Conservation (phyloP, 805 yeast genomes). For the Dipodascus albidus region DNA sequence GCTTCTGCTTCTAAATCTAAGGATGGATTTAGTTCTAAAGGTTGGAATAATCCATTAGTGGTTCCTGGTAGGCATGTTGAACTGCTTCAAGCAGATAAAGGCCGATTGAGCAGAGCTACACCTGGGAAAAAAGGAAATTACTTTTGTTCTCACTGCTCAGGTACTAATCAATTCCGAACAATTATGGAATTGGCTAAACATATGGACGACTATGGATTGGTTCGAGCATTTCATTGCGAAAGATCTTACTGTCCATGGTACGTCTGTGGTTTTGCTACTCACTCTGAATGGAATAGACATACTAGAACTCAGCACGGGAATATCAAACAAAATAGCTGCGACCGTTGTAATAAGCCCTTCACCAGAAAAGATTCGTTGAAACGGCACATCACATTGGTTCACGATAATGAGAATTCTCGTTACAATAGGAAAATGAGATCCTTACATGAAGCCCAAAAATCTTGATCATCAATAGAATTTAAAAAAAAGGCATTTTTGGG, state of each 20-base stretch:
- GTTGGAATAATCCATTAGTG: not conserved
- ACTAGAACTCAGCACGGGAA: conserved; percentile 20
- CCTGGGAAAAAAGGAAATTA: conserved; percentile 29
- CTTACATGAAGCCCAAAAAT: not conserved
- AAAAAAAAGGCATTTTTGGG: too few relatives aligned
- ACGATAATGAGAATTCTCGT: conserved; percentile 31
- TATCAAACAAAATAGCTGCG: conserved; percentile 4
- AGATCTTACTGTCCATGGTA: conserved; percentile 31
- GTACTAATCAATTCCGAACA: conserved; percentile 20
- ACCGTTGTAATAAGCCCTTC: conserved; percentile 17
- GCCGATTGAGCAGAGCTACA: conserved; percentile 7
- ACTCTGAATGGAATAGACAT: conserved; percentile 29
- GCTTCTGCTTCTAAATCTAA: not conserved
- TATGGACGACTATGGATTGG: conserved; percentile 24
- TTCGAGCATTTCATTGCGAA: conserved; percentile 28
- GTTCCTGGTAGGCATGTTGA: not conserved
- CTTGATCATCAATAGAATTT: not conserved
- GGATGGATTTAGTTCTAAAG: not conserved
- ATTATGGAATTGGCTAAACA: conserved; percentile 27
- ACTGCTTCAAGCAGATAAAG: not conserved
- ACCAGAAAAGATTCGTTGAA: conserved; percentile 25
- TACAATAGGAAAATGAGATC: conserved; percentile 25
- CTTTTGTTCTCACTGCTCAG: conserved; percentile 28
- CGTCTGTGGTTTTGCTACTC: conserved; percentile 29
- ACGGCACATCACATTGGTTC: conserved; percentile 28